Conservation (phyloP, 805 yeast genomes). For the Ogataea philodendri region DNA sequence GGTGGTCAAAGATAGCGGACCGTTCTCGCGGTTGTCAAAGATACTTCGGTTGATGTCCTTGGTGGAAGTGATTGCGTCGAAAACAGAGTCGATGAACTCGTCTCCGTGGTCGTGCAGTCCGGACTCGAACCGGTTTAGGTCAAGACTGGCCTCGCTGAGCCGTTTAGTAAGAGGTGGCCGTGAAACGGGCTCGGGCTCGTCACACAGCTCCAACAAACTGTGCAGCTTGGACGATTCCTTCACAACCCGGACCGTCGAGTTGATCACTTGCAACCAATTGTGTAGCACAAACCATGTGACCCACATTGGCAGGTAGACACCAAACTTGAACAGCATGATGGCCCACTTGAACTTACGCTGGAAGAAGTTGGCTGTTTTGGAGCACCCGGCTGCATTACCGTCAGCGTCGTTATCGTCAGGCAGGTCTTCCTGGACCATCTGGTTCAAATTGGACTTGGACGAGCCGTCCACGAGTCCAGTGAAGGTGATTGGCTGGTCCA, state of each 20-base stretch:
- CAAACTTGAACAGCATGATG: constrained; percentile 41
- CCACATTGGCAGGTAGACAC: constrained; percentile 64
- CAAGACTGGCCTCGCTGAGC: constrained; percentile 27
- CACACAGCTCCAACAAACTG: constrained; percentile 23
- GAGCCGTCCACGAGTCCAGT: constrained; percentile 24
- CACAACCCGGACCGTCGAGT: constrained; percentile 30
- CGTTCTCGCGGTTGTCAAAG: constrained; percentile 30
- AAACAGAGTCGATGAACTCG: constrained; percentile 59
- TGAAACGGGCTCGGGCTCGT: constrained; percentile 11
- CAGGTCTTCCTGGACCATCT: constrained; percentile 22
- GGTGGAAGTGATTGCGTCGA: constrained; percentile 50
- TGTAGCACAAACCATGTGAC: constrained; percentile 51
- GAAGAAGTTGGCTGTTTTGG: constrained; percentile 15
- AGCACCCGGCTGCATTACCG: too few species aligned
- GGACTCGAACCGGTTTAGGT: constrained; percentile 36
- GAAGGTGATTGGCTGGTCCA: constrained; percentile 41
- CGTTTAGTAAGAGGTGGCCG: constrained; percentile 25
- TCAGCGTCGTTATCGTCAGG: constrained; percentile 19
- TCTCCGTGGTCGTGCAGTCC: constrained; percentile 61
- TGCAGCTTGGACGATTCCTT: constrained; percentile 30
- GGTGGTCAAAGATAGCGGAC: constrained; percentile 26
- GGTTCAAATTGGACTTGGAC: constrained; percentile 13
- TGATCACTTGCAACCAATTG: constrained; percentile 38
- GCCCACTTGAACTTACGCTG: constrained; percentile 47
- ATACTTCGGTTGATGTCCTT: constrained; percentile 24